Conservation (phyloP, 768 basidiomycete species). For the Termitomyces sp. region DNA sequence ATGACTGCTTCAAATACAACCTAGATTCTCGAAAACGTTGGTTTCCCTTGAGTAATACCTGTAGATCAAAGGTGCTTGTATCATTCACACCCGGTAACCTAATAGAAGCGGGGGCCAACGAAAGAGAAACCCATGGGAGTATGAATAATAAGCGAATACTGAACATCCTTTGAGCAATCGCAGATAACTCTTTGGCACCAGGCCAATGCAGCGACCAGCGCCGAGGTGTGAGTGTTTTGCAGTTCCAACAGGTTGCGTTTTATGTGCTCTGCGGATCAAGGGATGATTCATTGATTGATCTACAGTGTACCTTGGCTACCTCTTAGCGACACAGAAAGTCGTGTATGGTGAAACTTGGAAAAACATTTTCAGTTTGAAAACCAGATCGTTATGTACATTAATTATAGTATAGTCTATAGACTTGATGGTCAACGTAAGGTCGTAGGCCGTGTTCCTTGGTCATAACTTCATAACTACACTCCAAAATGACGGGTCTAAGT, state of each 20-base stretch:
- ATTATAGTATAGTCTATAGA: background rate
- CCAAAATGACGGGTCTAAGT: background rate
- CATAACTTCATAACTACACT: background rate
- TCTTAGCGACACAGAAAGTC: background rate
- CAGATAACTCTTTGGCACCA: constrained; percentile 19
- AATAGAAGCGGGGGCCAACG: background rate
- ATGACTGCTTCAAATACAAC: background rate
- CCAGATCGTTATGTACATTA: background rate
- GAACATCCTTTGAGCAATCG: constrained; percentile 5
- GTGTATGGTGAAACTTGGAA: background rate
- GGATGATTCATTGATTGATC: background rate
- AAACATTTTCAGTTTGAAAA: background rate
- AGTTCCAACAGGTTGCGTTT: background rate
- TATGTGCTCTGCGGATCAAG: background rate
- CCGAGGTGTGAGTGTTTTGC: constrained; percentile 5
- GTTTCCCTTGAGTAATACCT: constrained; percentile 8
- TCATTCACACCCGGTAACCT: background rate
- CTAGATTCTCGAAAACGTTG: constrained; percentile 6
- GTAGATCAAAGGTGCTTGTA: constrained; percentile 3
- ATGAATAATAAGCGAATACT: constrained; percentile 9
- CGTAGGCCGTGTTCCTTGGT: background rate
- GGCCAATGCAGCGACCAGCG: constrained; percentile 31
- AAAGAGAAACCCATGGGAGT: constrained; percentile 7
- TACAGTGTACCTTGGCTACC: background rate
- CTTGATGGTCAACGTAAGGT: background rate